A percentile compares a stretch with the other conserved stretches of the same genome.
Evolutionary conservation across 441 rosid species (phyloP).

Genomic region (Croton laevigatus): DNA sequence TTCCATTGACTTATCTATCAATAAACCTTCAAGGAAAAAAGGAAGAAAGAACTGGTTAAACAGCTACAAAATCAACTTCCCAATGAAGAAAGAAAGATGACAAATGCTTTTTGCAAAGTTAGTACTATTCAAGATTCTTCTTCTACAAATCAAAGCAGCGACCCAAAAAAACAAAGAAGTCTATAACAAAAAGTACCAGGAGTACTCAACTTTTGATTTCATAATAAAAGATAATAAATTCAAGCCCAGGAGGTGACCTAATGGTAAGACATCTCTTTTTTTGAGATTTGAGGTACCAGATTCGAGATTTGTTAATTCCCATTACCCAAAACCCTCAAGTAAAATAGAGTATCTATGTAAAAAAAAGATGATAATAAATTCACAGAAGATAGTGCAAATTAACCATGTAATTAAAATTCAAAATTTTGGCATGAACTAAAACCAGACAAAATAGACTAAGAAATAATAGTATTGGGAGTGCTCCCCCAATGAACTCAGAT

Average conservation of each 20-base stretch:
- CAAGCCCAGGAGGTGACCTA: too few relatives aligned
- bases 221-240: too few relatives aligned
- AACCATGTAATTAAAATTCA: neutral
- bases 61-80: neutral
- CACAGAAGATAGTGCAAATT: neutral
- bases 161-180: too few relatives aligned
- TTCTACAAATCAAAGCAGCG: too few relatives aligned
- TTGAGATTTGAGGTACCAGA: too few relatives aligned
- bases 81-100: neutral
- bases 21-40: constrained; percentile 55
- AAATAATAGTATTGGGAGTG: neutral
- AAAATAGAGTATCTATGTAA: too few relatives aligned
- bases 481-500: too few relatives aligned
- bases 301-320: too few relatives aligned
- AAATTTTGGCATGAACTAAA: neutral
- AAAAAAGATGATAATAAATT: neutral
- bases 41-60: constrained; percentile 16
- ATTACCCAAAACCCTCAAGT: too few relatives aligned
- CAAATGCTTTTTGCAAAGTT: neutral
- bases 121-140: neutral
- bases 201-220: neutral
- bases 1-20: constrained; percentile 71
- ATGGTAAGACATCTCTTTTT: too few relatives aligned
- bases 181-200: too few relatives aligned
- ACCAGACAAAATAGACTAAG: neutral